A percentile compares a stretch with the other conserved stretches of the same genome.
phyloP scores from a whole-genome alignment of 2,329 filamentous ascomycete species.

The Gliomastix tumulicola region DNA sequence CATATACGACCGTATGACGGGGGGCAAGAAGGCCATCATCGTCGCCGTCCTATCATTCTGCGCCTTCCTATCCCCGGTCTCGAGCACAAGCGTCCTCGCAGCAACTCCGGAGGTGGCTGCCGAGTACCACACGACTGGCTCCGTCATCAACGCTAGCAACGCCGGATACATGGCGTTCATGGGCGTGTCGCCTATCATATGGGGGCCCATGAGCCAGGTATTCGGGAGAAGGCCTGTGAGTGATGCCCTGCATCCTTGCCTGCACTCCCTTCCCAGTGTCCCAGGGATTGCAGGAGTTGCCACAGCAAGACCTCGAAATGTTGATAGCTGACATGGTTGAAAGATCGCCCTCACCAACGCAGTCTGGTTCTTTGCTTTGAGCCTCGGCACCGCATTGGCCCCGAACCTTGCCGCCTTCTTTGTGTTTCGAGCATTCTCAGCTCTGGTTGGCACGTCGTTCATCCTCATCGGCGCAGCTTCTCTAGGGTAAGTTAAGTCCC shows the following conservation, averaged over 20 bases:
- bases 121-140: conserved; percentile 57
- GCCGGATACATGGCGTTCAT: conserved; percentile 70
- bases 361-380: conserved; percentile 59
- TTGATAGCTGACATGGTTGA: neutral
- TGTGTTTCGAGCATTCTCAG: neutral
- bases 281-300: no score
- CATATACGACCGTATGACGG: conserved; percentile 59
- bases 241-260: conserved; percentile 4
- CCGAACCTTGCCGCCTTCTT: conserved; percentile 25
- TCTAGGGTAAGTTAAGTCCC: conserved; percentile 53
- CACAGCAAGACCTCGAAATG: no score
- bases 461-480: conserved; percentile 32
- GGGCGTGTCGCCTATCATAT: conserved; percentile 63
- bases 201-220: conserved; percentile 64
- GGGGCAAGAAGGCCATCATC: conserved; percentile 57
- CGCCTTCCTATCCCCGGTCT: conserved; percentile 69
- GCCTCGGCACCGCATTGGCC: conserved; percentile 64
- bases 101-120: conserved; percentile 67
- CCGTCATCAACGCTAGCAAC: conserved; percentile 67
- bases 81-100: conserved; percentile 65
- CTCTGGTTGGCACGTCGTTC: neutral
- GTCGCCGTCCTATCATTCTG: conserved; percentile 66
- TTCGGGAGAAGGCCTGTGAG: conserved; percentile 52
- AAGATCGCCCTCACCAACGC: conserved; percentile 45
- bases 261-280: no score